phyloP scores from a whole-genome alignment of 2,329 filamentous ascomycete species.

The Epicoccum nigrum region DNA sequence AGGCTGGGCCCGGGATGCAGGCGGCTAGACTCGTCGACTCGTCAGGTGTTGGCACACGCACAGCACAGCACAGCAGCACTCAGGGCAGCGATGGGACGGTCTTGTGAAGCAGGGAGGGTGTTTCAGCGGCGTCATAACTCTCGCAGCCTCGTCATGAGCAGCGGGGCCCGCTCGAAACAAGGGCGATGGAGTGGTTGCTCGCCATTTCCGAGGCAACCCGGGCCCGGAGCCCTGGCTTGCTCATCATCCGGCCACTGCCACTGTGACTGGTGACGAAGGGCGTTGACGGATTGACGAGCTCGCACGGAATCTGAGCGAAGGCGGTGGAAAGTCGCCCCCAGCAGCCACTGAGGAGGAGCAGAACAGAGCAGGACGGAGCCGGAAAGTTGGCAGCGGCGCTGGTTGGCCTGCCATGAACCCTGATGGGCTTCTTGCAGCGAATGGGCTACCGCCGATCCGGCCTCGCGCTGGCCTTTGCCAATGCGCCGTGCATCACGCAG shows the following conservation, averaged over 20 bases:
- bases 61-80: slow-evolving; percentile 22
- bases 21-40: slow-evolving; percentile 17
- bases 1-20: slow-evolving; percentile 12
- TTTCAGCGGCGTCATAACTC: slow-evolving; percentile 31
- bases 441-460: slow-evolving; percentile 15
- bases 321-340: slow-evolving; percentile 13
- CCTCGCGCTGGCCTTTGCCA: slow-evolving; percentile 23
- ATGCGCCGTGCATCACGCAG: slow-evolving; percentile 22
- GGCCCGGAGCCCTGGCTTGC: background rate
- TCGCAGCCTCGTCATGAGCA: slow-evolving; percentile 21
- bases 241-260: background rate
- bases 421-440: slow-evolving; percentile 5
- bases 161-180: slow-evolving; percentile 17
- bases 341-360: slow-evolving; percentile 10
- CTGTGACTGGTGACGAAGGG: slow-evolving; percentile 6
- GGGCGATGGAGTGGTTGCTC: slow-evolving; percentile 4
- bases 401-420: slow-evolving; percentile 7
- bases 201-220: slow-evolving; percentile 10
- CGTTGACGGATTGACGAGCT: background rate
- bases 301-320: slow-evolving; percentile 15
- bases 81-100: too few species aligned
- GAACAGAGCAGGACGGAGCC: slow-evolving; percentile 2
- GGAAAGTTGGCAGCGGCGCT: slow-evolving; percentile 25
- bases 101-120: slow-evolving; percentile 30
- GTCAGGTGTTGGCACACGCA: slow-evolving; percentile 25